Conservation (phyloP, 306 rosid genomes). For the Pachyrhizus erosus region DNA sequence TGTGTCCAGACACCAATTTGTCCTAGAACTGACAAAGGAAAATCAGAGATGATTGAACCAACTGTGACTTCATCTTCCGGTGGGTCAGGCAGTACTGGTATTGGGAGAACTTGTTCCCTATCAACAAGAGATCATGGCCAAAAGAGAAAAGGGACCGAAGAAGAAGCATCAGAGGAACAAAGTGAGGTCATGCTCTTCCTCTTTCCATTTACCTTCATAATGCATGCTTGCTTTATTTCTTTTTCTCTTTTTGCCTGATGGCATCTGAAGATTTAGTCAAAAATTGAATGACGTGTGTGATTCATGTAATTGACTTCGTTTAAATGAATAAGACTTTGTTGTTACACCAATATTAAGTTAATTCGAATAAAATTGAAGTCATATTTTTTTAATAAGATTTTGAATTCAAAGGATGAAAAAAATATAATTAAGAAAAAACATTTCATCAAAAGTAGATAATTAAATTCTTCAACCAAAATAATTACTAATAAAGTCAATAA, state of each 20-base stretch:
- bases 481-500: too few species aligned
- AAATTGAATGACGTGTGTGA: not conserved
- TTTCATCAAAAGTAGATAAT: too few species aligned
- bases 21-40: constrained; percentile 51
- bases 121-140: constrained; percentile 61
- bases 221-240: not conserved
- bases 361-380: too few species aligned
- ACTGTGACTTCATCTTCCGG: constrained; percentile 74
- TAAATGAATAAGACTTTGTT: not conserved
- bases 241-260: not conserved
- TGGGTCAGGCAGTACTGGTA: constrained; percentile 72
- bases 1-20: constrained; percentile 46
- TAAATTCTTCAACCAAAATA: too few species aligned
- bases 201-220: constrained; percentile 1
- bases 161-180: constrained; percentile 76
- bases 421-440: too few species aligned
- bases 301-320: not conserved
- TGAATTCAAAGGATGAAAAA: too few species aligned
- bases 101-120: constrained; percentile 58
- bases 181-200: constrained; percentile 65
- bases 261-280: not conserved
- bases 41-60: constrained; percentile 62
- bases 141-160: constrained; percentile 76
- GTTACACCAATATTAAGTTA: not conserved
- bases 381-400: too few species aligned